Conservation (phyloP, 805 yeast species). For the Starmerella sirachaensis region DNA sequence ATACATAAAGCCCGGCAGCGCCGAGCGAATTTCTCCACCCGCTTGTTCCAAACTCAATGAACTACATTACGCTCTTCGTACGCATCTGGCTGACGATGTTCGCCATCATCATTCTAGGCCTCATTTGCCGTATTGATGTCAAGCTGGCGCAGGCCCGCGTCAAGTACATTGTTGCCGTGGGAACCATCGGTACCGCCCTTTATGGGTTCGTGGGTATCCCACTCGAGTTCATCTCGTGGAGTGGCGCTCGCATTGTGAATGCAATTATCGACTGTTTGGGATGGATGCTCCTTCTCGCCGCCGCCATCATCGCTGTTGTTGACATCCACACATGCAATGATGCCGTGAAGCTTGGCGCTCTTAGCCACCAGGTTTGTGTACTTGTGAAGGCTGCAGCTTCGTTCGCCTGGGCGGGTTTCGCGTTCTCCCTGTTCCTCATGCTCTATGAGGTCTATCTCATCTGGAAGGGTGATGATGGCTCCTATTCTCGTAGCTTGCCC, state of each 20-base stretch:
- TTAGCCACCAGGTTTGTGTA: constrained; percentile 1
- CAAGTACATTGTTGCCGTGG: constrained; percentile 7
- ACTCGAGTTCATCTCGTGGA: constrained; percentile 3
- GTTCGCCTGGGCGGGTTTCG: constrained; percentile 3
- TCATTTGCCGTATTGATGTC: constrained; percentile 5
- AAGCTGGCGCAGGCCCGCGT: constrained; percentile 7
- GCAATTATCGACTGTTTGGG: constrained; percentile 3
- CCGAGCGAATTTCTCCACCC: too few relatives aligned
- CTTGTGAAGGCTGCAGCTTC: constrained; percentile 8
- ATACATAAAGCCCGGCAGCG: too few relatives aligned
- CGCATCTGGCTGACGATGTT: not conserved
- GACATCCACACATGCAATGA: constrained; percentile 6
- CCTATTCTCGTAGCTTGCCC: too few relatives aligned
- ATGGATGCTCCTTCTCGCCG: constrained; percentile 8
- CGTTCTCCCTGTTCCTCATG: not conserved
- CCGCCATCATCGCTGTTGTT: constrained; percentile 7
- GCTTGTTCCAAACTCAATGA: too few relatives aligned
- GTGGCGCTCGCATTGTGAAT: constrained; percentile 3
- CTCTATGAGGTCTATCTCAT: constrained; percentile 3
- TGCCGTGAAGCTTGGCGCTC: not conserved
- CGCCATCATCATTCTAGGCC: constrained; percentile 5
- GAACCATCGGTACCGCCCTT: constrained; percentile 4
- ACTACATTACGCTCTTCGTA: constrained; percentile 1
- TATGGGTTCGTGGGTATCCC: constrained; percentile 6
- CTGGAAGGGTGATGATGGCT: too few relatives aligned